phyloP scores from a whole-genome alignment of 768 basidiomycete species.

The Sporobolomyces pararoseus region DNA sequence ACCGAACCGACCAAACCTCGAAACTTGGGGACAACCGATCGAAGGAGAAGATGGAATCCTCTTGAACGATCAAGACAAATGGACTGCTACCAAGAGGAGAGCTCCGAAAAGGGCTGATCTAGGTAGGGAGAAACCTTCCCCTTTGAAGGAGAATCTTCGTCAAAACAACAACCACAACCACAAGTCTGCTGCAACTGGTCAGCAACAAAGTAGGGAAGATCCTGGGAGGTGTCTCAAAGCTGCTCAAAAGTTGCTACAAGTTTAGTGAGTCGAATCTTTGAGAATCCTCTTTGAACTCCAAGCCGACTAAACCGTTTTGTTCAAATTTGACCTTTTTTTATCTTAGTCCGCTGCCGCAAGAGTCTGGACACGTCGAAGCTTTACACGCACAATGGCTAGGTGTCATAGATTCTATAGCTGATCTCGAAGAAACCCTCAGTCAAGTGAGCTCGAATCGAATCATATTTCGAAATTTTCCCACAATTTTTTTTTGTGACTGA shows the following conservation, averaged over 20 bases:
- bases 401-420: slow-evolving; percentile 30
- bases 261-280: slow-evolving; percentile 35
- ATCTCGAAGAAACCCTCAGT: slow-evolving; percentile 36
- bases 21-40: background rate
- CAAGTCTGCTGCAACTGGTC: background rate
- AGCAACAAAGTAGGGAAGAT: background rate
- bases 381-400: slow-evolving; percentile 41
- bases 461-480: background rate
- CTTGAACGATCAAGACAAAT: background rate
- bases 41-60: background rate
- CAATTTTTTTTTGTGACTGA: no score
- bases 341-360: slow-evolving; percentile 40
- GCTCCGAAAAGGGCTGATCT: slow-evolving; percentile 28
- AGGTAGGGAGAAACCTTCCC: slow-evolving; percentile 13
- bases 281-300: no score
- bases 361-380: slow-evolving; percentile 39
- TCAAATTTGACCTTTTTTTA: no score
- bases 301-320: no score
- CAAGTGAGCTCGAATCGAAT: slow-evolving; percentile 13
- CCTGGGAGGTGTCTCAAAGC: slow-evolving; percentile 35
- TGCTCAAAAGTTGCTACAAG: slow-evolving; percentile 40
- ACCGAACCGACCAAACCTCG: background rate
- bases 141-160: slow-evolving; percentile 27
- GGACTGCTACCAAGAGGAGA: slow-evolving; percentile 31
- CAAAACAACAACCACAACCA: background rate